Base-by-base conservation (phyloP, 306 rosid genomes). In the Erythrophleum fordii region DNA sequence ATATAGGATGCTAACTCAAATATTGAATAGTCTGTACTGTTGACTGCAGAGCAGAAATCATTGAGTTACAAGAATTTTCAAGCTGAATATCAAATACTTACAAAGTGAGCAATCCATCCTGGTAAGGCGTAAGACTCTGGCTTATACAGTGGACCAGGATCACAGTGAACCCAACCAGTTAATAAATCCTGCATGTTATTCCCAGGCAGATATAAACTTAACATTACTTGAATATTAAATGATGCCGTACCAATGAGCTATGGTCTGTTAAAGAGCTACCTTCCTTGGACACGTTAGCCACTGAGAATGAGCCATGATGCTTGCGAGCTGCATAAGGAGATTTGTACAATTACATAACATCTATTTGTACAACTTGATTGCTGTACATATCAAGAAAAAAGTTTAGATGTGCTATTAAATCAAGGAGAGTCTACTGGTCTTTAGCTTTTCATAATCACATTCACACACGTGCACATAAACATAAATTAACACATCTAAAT, bases 251-350 rank as follows among this genome's bases (percentile, higher is more conserved):
- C 59, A 74, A 62, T 18, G 51, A 53, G 26, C 55, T 41, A 46
- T 53, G 66, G 29, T 52, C 81, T 77, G 73, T 82, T 60, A 81
- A 35, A 65, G 52, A 71, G 74, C 81, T 90, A 95, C 99, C 99
- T 92, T 91, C 75, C 99, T 89, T 16, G 99, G 98, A 88, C 99
- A 96, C 12, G 99, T 96, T 73, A 93, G 84, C 99, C 98, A 96
- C 62, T 76, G 87, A 79, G 88, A 92, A 45, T 58, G 96, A 74
- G 98, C 98, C 98, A 96, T 87, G 92, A 90, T 48, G 65, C 88
- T 84, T 29, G 99, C 99, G 82, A 96, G 97, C 99, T 96, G 90
- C 92, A 90, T 23, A 81, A 84, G 55, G 44, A 90, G 80, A 77
- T 82, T 65, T 25, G 75, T 28, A 83, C 48, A 67, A 70, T 41